Conservation (phyloP, 495 filamentous ascomycete species). For the Podospora bellae-mahoneyi region DNA sequence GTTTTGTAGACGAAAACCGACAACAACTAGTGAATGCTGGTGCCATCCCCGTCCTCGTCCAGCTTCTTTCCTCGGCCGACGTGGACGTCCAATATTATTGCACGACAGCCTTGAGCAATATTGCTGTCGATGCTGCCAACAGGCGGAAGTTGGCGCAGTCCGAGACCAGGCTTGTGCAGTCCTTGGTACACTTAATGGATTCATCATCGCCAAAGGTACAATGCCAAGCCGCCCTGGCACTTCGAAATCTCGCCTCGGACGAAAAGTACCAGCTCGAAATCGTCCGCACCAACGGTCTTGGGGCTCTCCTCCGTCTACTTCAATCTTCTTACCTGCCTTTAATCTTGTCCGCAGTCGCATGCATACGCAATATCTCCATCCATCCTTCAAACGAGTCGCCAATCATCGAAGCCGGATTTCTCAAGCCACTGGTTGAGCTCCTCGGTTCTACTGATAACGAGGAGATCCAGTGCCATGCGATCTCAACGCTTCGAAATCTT, state of each 20-base stretch:
- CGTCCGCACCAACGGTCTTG: slow-evolving; percentile 79
- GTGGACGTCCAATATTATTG: slow-evolving; percentile 99
- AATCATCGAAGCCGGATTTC: slow-evolving; percentile 95
- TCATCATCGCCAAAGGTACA: slow-evolving; percentile 96
- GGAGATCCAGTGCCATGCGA: slow-evolving; percentile 98
- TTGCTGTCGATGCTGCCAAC: slow-evolving; percentile 90
- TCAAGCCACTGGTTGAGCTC: slow-evolving; percentile 89
- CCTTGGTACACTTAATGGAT: slow-evolving; percentile 92
- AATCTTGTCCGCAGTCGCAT: slow-evolving; percentile 94
- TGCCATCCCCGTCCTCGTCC: slow-evolving; percentile 93
- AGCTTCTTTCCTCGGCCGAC: slow-evolving; percentile 84
- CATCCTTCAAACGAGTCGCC: slow-evolving; percentile 99
- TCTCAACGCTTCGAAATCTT: slow-evolving; percentile 92
- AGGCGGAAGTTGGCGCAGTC: slow-evolving; percentile 84
- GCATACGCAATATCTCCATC: slow-evolving; percentile 98
- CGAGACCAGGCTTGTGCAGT: slow-evolving; percentile 85
- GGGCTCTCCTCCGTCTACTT: slow-evolving; percentile 78
- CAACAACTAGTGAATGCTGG: slow-evolving; percentile 95
- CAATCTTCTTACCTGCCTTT: slow-evolving; percentile 94
- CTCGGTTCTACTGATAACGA: slow-evolving; percentile 95
- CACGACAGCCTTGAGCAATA: slow-evolving; percentile 96
- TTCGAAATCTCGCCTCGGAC: slow-evolving; percentile 93
- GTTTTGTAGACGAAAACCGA: slow-evolving; percentile 78
- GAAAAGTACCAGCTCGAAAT: slow-evolving; percentile 99
- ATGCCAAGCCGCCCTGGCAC: slow-evolving; percentile 91